phyloP scores from a whole-genome alignment of 495 filamentous ascomycete genomes.

The Aspergillus kassunensis region DNA sequence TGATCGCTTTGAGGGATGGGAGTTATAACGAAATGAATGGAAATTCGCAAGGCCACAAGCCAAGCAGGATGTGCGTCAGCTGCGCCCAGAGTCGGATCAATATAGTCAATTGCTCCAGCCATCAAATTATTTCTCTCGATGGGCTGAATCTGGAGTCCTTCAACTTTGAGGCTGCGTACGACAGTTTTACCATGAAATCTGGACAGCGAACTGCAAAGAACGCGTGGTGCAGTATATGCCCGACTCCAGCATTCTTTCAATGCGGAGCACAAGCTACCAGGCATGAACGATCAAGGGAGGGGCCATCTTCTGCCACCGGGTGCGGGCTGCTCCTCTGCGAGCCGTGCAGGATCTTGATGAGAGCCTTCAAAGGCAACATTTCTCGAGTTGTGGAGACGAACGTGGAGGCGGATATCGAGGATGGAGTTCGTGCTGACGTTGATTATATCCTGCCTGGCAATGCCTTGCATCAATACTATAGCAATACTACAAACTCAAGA shows the following conservation, averaged over 20 bases:
- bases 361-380: slow-evolving; percentile 24
- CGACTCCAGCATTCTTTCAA: slow-evolving; percentile 31
- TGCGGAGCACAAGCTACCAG: slow-evolving; percentile 19
- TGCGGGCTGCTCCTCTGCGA: slow-evolving; percentile 42
- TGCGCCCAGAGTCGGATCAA: slow-evolving; percentile 32
- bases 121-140: slow-evolving; percentile 23
- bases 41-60: slow-evolving; percentile 23
- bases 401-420: slow-evolving; percentile 14
- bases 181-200: slow-evolving; percentile 16
- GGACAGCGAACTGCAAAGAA: slow-evolving; percentile 8
- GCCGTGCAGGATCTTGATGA: slow-evolving; percentile 26
- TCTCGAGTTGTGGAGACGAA: slow-evolving; percentile 21
- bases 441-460: slow-evolving; percentile 24
- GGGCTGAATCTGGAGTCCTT: slow-evolving; percentile 15
- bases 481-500: background rate
- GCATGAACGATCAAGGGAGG: background rate
- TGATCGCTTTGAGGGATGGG: slow-evolving; percentile 25
- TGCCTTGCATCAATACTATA: slow-evolving; percentile 5
- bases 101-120: slow-evolving; percentile 30
- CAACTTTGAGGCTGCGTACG: slow-evolving; percentile 22
- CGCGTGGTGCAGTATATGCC: slow-evolving; percentile 41
- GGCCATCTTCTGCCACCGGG: slow-evolving; percentile 16
- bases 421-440: slow-evolving; percentile 37
- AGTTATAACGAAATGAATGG: slow-evolving; percentile 28
- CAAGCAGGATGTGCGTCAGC: slow-evolving; percentile 34